Conservation (phyloP, 2,329 filamentous ascomycete genomes). For the Orbilia ellipsospora region DNA sequence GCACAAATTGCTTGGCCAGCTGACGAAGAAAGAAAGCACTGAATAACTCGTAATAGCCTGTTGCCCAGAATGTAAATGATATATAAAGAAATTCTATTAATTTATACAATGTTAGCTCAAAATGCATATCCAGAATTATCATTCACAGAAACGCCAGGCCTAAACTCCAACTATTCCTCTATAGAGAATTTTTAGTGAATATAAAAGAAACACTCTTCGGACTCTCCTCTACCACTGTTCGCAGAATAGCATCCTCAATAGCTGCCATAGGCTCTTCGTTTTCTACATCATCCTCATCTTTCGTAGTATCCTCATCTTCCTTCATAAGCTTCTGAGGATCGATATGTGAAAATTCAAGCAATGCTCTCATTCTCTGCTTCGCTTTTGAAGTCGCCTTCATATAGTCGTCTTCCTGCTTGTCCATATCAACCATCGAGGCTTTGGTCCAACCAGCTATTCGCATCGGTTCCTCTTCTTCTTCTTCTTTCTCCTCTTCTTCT, state of each 20-base stretch:
- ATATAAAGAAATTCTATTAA: background rate
- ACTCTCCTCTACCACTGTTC: slow-evolving; percentile 65
- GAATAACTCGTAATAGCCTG: background rate
- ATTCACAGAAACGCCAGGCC: background rate
- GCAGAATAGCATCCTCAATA: slow-evolving; percentile 68
- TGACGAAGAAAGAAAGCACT: too few relatives aligned
- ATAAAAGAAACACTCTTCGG: slow-evolving; percentile 60
- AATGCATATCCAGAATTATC: background rate
- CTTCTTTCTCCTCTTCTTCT: slow-evolving; percentile 60
- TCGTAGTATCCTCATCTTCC: background rate
- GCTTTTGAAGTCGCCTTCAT: slow-evolving; percentile 45
- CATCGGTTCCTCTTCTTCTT: slow-evolving; percentile 60
- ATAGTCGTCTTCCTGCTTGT: slow-evolving; percentile 60
- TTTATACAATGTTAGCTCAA: background rate
- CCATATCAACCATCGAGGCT: slow-evolving; percentile 59
- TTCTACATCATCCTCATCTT: slow-evolving; percentile 54
- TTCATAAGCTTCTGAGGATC: slow-evolving; percentile 57
- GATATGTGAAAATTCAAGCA: slow-evolving; percentile 56
- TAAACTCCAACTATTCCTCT: slow-evolving; percentile 1
- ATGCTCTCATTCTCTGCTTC: slow-evolving; percentile 39
- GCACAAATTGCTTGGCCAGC: background rate
- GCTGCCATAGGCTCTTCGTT: slow-evolving; percentile 57
- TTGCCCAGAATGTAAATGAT: background rate
- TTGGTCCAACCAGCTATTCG: slow-evolving; percentile 57
- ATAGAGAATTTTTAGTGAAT: slow-evolving; percentile 54